Evolutionary conservation across 495 filamentous ascomycete genomes (phyloP), one percentile per base, ranked within the genome.

Genomic region (Physcia stellaris): DNA sequence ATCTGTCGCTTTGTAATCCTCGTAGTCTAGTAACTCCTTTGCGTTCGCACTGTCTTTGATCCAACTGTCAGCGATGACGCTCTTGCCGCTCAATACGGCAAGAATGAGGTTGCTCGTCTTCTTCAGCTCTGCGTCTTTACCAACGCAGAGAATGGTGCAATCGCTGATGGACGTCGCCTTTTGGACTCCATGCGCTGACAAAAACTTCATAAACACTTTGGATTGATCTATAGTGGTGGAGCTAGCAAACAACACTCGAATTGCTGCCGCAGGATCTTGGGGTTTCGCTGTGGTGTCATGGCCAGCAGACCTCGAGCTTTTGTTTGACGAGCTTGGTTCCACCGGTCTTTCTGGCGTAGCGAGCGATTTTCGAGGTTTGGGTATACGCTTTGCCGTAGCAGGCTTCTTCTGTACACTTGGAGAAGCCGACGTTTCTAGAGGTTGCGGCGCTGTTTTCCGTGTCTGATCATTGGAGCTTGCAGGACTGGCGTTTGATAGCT

Each of bases 41-140:
- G 35, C 39, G 19, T 47, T 43, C 3, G 39, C 42, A 32, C 54
- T 59, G 6, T 55, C 41, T 6, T 43, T 28, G 13, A 61, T 40
- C 62, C 62, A 65, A 1, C 54, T 34, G 39, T 65, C 61, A 1
- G 56, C 60, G 11, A 62, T 49, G 30, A 65, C 53, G 3, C 49
- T 46, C 18, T 57, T 53, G 16, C 62, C 61, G 1, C 51, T 35
- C 21, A 54, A 43, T 4, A 60, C 39, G 23, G 49, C 47, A 3
- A 48, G 37, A n/a, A 63, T 54, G 9, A 65, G 36, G 27, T 64
- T 65, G 16, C 45, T 45, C 0, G 61, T 56, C 35, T 56, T 60
- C 19, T 52, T 55, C n/a, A 65, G 26, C 28, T 55, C 51, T n/a
- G 47, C 51, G n/a, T n/a, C n/a, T 15, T 51, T 41, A 9, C 50